phyloP scores from a whole-genome alignment of 306 rosid species.

The Sophora flavescens region DNA sequence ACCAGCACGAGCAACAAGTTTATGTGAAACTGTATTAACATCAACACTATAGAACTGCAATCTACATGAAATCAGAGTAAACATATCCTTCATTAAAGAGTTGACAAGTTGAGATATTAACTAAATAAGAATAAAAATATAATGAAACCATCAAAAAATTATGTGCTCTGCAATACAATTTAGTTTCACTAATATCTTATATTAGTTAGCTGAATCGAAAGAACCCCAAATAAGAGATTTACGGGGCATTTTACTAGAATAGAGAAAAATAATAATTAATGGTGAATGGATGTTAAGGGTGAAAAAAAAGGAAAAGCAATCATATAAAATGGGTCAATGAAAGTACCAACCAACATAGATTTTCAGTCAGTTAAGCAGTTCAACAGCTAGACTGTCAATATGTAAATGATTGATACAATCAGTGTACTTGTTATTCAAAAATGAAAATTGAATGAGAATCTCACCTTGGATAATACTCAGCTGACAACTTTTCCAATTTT shows the following conservation, averaged over 20 bases:
- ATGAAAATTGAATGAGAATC: constrained; percentile 20
- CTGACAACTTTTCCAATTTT: constrained; percentile 83
- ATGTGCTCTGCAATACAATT: constrained; percentile 17
- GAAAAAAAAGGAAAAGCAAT: background rate
- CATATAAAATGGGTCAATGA: constrained; percentile 4
- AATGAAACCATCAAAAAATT: background rate
- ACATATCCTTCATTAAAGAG: constrained; percentile 28
- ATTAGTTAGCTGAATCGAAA: background rate
- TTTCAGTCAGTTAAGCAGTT: background rate
- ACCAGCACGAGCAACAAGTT: constrained; percentile 82
- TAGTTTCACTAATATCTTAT: constrained; percentile 18
- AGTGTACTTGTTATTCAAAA: background rate
- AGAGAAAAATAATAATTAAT: background rate
- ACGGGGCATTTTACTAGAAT: background rate
- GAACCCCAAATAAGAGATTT: background rate
- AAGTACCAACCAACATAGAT: background rate
- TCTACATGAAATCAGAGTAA: constrained; percentile 56
- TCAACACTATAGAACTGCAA: constrained; percentile 77
- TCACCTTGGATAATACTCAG: constrained; percentile 74
- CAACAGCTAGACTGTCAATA: background rate
- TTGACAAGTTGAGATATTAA: constrained; percentile 11
- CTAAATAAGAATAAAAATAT: constrained; percentile 29
- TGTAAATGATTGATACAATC: constrained; percentile 23
- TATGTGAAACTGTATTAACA: constrained; percentile 80
- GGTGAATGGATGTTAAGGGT: background rate